Percentiles rank a stretch among this genome's conserved stretches.
These are phyloP conservation scores for Entophlyctis luteolus DNA, from an alignment of 192 early-diverging fungal genomes.

Conservation along the genomic window DNA sequence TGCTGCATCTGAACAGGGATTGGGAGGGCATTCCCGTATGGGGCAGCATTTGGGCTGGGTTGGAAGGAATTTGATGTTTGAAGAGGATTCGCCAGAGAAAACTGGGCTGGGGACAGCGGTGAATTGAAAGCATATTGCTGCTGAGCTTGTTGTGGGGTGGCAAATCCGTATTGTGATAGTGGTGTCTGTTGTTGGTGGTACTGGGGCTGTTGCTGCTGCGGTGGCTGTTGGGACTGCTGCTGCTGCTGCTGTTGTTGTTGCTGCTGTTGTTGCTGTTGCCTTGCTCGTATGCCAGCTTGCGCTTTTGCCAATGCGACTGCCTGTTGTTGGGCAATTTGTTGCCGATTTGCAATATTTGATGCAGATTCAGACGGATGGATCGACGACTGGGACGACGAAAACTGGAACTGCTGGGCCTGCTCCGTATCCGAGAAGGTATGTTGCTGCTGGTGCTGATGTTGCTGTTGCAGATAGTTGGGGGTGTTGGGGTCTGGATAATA, in stretches of 20 bases:
- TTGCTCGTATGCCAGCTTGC: constrained; percentile 11
- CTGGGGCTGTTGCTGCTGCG: neutral
- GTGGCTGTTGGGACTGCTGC: neutral
- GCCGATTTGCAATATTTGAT: constrained; percentile 8
- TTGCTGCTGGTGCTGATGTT: neutral
- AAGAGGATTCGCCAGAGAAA: neutral
- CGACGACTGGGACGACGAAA: constrained; percentile 14
- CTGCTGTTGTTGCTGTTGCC: neutral
- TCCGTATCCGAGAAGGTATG: neutral
- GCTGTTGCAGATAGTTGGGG: neutral
- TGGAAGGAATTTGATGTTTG: neutral
- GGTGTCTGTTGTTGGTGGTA: neutral
- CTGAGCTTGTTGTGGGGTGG: neutral
- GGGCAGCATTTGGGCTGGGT: neutral
- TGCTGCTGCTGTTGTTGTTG: neutral
- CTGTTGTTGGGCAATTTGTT: constrained; percentile 6
- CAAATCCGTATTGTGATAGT: too few relatives aligned
- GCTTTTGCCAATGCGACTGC: constrained; percentile 13
- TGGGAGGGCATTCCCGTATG: neutral
- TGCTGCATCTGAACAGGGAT: neutral
- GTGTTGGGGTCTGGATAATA: neutral
- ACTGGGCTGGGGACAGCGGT: neutral
- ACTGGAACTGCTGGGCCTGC: neutral
- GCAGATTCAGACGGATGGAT: constrained; percentile 19
- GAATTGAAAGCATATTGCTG: neutral